Conservation (phyloP, 148 eudicot genomes). For the Rhododendron simsii region DNA sequence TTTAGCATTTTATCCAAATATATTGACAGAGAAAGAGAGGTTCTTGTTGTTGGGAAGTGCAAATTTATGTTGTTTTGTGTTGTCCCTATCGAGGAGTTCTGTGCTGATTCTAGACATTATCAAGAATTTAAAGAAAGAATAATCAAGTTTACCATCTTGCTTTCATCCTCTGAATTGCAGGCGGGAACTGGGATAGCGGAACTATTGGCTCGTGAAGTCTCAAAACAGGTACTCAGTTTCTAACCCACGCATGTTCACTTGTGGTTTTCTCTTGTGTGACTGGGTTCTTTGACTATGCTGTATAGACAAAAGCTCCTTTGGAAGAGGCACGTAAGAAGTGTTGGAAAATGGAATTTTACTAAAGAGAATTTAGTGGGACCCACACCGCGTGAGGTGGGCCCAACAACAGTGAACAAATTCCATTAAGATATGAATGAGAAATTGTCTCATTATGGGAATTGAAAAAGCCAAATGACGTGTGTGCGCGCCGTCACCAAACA, state of each 20-base stretch:
- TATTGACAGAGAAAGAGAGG: background rate
- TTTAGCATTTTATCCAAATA: too few relatives aligned
- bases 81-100: constrained; percentile 3
- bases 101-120: background rate
- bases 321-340: constrained; percentile 75
- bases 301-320: constrained; percentile 52
- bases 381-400: too few relatives aligned
- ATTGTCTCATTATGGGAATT: too few relatives aligned
- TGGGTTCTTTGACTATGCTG: background rate
- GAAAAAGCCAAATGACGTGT: too few relatives aligned
- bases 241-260: background rate
- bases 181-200: constrained; percentile 98
- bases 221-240: constrained; percentile 50
- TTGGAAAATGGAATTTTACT: too few relatives aligned
- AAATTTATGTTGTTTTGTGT: background rate
- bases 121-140: background rate
- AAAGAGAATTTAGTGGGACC: too few relatives aligned
- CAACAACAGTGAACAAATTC: too few relatives aligned
- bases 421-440: too few relatives aligned
- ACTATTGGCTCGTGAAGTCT: constrained; percentile 85
- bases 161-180: constrained; percentile 30
- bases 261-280: background rate
- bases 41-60: background rate
- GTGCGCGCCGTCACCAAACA: too few relatives aligned
- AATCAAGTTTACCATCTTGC: background rate